Conservation (phyloP, 345 rosid species). For the Mercurialis annua region DNA sequence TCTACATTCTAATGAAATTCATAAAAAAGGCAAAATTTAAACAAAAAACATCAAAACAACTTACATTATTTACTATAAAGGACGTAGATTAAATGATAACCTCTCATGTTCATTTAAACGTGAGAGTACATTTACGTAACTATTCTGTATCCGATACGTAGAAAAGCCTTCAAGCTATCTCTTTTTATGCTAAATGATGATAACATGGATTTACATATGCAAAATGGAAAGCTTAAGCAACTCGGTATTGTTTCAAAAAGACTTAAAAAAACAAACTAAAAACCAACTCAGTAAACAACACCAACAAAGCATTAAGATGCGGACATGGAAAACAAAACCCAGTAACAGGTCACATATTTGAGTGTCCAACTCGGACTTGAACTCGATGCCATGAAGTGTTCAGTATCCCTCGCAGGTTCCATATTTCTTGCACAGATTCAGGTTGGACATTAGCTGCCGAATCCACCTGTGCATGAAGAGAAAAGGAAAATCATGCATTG, state of each 20-base stretch:
- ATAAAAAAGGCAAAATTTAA: too few species aligned
- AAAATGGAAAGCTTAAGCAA: slow-evolving; percentile 2
- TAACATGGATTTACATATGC: not conserved
- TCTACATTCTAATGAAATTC: too few species aligned
- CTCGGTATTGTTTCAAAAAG: too few species aligned
- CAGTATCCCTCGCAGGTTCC: slow-evolving; percentile 92
- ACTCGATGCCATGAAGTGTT: slow-evolving; percentile 95
- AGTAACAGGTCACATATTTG: slow-evolving; percentile 31
- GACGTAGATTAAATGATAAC: too few species aligned
- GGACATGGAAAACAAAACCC: slow-evolving; percentile 2
- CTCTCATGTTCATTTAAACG: too few species aligned
- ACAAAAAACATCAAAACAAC: too few species aligned
- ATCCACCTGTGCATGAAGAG: slow-evolving; percentile 58
- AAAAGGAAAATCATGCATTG: not conserved
- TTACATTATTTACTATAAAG: too few species aligned
- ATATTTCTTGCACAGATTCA: slow-evolving; percentile 67
- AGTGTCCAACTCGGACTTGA: slow-evolving; percentile 69
- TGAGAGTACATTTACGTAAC: too few species aligned
- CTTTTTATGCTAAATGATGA: not conserved
- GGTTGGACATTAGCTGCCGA: slow-evolving; percentile 93
- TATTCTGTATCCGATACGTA: too few species aligned
- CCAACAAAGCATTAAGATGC: not conserved
- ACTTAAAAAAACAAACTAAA: too few species aligned
- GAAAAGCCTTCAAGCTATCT: not conserved
- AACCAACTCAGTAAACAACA: not conserved